Evolutionary conservation across 257 asterid species (phyloP).

Genomic region (Ligustrum vulgare): DNA sequence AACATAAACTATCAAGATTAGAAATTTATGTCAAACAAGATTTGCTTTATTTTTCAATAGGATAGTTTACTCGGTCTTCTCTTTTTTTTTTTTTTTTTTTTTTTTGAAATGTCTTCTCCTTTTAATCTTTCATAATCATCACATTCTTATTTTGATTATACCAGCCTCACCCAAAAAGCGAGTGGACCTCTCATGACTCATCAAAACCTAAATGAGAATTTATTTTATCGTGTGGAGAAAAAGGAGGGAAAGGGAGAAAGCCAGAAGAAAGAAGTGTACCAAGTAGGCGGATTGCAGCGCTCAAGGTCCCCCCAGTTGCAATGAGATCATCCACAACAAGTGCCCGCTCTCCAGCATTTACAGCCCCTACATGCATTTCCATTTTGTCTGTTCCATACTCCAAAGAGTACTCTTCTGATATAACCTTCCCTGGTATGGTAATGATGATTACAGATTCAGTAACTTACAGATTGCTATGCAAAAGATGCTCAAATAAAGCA

Average conservation of each 20-base stretch:
- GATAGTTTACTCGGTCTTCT: background rate
- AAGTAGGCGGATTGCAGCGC: constrained; percentile 84
- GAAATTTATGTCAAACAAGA: constrained; percentile 6
- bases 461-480: background rate
- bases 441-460: constrained; percentile 5
- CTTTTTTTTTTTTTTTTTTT: too few species aligned
- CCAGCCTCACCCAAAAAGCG: background rate
- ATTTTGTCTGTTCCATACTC: constrained; percentile 88
- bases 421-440: constrained; percentile 69
- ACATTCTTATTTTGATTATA: background rate
- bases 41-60: background rate
- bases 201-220: background rate
- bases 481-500: constrained; percentile 8
- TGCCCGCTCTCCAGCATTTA: constrained; percentile 82
- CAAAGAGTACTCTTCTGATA: constrained; percentile 92
- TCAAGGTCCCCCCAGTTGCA: constrained; percentile 94
- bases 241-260: background rate
- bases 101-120: too few species aligned
- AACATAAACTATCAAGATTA: constrained; percentile 25
- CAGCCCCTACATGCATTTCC: constrained; percentile 99
- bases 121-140: background rate
- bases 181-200: background rate
- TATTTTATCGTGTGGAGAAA: constrained; percentile 5
- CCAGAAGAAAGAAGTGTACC: constrained; percentile 41
- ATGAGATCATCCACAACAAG: constrained; percentile 86